Evolutionary conservation across 371 early-diverging fungal genomes (phyloP).

Genomic region (Mitosporidium daphniae): DNA sequence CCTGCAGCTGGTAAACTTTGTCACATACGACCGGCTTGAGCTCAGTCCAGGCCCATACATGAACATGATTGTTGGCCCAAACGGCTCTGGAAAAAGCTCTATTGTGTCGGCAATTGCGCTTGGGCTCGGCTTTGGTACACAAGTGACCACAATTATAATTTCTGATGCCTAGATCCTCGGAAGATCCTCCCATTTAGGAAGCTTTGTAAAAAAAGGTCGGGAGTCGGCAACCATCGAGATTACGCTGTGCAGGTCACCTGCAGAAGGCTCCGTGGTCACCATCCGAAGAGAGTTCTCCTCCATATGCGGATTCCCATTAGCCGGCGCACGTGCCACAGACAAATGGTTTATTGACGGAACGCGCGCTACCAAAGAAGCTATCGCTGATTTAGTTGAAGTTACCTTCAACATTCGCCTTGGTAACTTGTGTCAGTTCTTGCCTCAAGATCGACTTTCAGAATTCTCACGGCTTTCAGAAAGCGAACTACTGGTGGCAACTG

Average conservation of each 20-base stretch:
- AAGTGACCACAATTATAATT: constrained; percentile 9
- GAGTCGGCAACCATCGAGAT: constrained; percentile 36
- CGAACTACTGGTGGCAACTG: constrained; percentile 1
- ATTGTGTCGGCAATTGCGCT: constrained; percentile 84
- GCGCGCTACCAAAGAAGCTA: not conserved
- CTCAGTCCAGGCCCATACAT: constrained; percentile 50
- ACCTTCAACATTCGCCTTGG: not conserved
- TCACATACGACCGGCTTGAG: constrained; percentile 50
- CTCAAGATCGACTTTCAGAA: constrained; percentile 63
- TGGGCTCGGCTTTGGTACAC: constrained; percentile 54
- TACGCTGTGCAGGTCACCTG: constrained; percentile 22
- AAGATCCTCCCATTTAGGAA: constrained; percentile 39
- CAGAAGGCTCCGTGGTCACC: constrained; percentile 3
- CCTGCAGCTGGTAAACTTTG: constrained; percentile 38
- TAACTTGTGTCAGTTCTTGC: constrained; percentile 33
- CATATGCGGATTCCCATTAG: constrained; percentile 26
- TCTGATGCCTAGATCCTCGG: constrained; percentile 20
- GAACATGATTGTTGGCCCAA: constrained; percentile 66
- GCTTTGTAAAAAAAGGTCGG: constrained; percentile 55
- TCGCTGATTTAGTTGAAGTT: constrained; percentile 1
- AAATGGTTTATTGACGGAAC: constrained; percentile 39
- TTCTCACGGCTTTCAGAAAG: constrained; percentile 27
- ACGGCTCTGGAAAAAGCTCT: constrained; percentile 88
- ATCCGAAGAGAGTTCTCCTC: constrained; percentile 31
- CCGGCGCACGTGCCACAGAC: constrained; percentile 18